phyloP scores from a whole-genome alignment of 2,329 filamentous ascomycete species.

The Nothophaeocryptopus gaeumannii region DNA sequence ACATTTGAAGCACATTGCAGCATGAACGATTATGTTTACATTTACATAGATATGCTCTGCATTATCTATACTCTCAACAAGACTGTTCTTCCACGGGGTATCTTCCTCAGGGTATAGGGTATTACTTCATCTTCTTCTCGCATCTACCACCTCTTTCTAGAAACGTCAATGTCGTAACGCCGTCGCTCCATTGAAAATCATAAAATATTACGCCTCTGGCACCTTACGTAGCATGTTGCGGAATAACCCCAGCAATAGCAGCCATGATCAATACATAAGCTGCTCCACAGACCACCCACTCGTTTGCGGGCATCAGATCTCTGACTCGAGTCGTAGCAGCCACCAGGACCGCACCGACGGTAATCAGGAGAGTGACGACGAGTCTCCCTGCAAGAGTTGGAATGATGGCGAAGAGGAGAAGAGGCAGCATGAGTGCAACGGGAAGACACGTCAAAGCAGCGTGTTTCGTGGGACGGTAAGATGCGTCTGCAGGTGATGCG shows the following conservation, averaged over 20 bases:
- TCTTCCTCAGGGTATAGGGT: no score
- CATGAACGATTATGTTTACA: no score
- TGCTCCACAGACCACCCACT: slow-evolving; percentile 41
- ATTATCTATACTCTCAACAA: no score
- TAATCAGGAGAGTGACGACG: slow-evolving; percentile 40
- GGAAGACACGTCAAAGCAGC: slow-evolving; percentile 33
- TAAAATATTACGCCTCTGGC: background rate
- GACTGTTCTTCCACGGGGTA: no score
- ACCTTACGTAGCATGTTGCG: slow-evolving; percentile 5
- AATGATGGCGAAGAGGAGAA: slow-evolving; percentile 44
- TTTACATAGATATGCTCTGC: no score
- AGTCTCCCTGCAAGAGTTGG: slow-evolving; percentile 42
- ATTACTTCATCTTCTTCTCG: no score
- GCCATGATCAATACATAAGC: slow-evolving; percentile 44
- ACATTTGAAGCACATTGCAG: no score
- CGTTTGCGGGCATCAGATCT: slow-evolving; percentile 36
- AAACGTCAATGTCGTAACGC: slow-evolving; percentile 1
- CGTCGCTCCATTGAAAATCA: background rate
- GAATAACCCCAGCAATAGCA: slow-evolving; percentile 30
- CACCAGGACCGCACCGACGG: slow-evolving; percentile 36
- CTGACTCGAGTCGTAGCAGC: slow-evolving; percentile 35
- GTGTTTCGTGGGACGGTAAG: background rate
- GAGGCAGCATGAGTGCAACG: slow-evolving; percentile 40
- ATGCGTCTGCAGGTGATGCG: background rate
- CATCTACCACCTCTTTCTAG: no score